phyloP scores from a whole-genome alignment of 306 rosid genomes.

The Potentilla sterilis region DNA sequence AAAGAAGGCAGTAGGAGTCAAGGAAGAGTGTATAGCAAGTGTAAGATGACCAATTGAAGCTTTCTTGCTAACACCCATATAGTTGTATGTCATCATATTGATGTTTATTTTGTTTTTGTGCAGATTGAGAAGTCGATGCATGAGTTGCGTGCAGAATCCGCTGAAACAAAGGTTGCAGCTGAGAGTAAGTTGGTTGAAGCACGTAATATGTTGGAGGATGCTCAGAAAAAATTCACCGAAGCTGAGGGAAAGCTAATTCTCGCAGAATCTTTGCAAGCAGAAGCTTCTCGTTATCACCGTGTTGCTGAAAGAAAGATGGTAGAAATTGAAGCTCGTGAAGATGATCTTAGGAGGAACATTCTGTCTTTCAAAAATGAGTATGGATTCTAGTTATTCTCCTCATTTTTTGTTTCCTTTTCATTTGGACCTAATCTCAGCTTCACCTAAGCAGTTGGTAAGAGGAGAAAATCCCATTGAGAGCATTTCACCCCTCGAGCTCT shows the following conservation, averaged over 20 bases:
- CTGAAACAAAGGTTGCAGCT: slow-evolving; percentile 90
- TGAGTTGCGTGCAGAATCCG: slow-evolving; percentile 88
- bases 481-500: not conserved
- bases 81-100: not conserved
- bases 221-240: slow-evolving; percentile 58
- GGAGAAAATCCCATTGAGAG: not conserved
- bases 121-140: slow-evolving; percentile 93
- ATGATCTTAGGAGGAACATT: slow-evolving; percentile 74
- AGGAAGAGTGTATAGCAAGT: slow-evolving; percentile 91
- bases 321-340: slow-evolving; percentile 93
- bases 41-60: slow-evolving; percentile 49
- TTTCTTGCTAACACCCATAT: not conserved
- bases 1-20: slow-evolving; percentile 70
- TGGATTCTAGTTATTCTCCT: slow-evolving; percentile 21
- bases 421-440: slow-evolving; percentile 1
- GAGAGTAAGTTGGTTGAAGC: slow-evolving; percentile 79
- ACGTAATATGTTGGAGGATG: slow-evolving; percentile 54
- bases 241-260: slow-evolving; percentile 68
- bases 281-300: slow-evolving; percentile 60
- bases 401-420: not conserved
- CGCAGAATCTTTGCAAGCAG: slow-evolving; percentile 74
- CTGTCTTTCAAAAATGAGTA: slow-evolving; percentile 80
- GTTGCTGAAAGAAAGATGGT: slow-evolving; percentile 82
- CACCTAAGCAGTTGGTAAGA: not conserved
- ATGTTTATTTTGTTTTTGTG: slow-evolving; percentile 20